Evolutionary conservation across 2,329 filamentous ascomycete genomes (phyloP).

Genomic region (Trichoderma sp.): DNA sequence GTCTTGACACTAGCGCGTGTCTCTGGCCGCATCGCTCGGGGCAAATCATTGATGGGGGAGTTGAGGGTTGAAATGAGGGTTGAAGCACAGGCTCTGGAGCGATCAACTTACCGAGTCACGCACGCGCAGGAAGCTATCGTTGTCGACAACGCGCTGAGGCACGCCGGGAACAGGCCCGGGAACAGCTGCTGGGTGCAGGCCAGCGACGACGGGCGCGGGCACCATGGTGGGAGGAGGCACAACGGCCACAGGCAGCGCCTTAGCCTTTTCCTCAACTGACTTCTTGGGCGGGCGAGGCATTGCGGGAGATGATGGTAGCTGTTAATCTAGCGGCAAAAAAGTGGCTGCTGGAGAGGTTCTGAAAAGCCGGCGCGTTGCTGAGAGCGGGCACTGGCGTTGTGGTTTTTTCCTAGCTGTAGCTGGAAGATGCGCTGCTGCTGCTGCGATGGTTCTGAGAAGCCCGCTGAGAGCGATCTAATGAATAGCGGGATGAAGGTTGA

Average conservation of each 20-base stretch:
- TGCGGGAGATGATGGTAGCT: conserved; percentile 17
- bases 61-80: background rate
- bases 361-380: conserved; percentile 9
- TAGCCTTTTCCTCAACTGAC: conserved; percentile 41
- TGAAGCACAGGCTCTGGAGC: background rate
- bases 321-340: conserved; percentile 1
- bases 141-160: conserved; percentile 54
- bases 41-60: background rate
- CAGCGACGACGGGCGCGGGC: conserved; percentile 33
- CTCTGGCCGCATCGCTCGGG: background rate
- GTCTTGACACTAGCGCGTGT: background rate
- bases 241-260: conserved; percentile 36
- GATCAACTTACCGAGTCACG: conserved; percentile 73
- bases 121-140: conserved; percentile 77
- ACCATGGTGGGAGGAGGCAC: conserved; percentile 43
- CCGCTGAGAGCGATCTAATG: conserved; percentile 19
- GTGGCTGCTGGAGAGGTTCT: background rate
- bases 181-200: conserved; percentile 24
- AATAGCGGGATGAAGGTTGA: conserved; percentile 22
- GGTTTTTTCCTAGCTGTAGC: background rate
- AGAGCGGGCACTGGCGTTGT: background rate
- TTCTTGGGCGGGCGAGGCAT: conserved; percentile 52
- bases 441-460: conserved; percentile 10
- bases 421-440: conserved; percentile 18
- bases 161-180: conserved; percentile 26